phyloP scores from a whole-genome alignment of 495 filamentous ascomycete genomes.

The Trichoderma erinaceum region DNA sequence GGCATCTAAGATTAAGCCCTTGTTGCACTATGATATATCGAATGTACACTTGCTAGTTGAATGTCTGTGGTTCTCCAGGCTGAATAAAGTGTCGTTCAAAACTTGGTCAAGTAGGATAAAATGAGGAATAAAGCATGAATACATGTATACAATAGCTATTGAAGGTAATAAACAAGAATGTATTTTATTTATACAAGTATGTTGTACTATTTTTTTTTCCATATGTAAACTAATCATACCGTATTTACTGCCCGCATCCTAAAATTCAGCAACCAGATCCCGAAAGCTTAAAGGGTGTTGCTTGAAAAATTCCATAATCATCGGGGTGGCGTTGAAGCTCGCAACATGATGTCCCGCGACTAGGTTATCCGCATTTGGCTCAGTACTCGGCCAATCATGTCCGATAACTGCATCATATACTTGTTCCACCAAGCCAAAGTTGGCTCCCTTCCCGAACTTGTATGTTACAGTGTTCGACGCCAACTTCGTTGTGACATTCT shows the following conservation, averaged over 20 bases:
- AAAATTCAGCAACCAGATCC: not conserved
- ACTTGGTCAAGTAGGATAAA: not conserved
- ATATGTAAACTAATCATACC: too few species aligned
- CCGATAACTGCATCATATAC: slow-evolving; percentile 22
- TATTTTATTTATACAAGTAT: not conserved
- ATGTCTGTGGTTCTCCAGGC: not conserved
- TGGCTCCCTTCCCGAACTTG: not conserved
- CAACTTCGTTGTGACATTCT: slow-evolving; percentile 21
- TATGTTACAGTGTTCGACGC: not conserved
- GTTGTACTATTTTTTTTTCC: not conserved
- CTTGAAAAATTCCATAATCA: slow-evolving; percentile 31
- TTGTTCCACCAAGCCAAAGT: slow-evolving; percentile 18
- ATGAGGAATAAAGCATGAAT: not conserved
- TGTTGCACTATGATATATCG: not conserved
- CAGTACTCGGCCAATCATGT: slow-evolving; percentile 37
- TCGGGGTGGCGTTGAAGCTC: slow-evolving; percentile 28
- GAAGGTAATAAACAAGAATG: too few species aligned
- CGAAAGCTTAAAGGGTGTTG: slow-evolving; percentile 14
- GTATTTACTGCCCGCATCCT: not conserved
- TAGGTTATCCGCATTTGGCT: slow-evolving; percentile 29
- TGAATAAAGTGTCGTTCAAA: not conserved
- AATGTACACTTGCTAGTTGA: not conserved
- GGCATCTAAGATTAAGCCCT: not conserved
- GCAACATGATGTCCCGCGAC: slow-evolving; percentile 20
- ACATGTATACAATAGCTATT: too few species aligned